Base-by-base conservation (phyloP, 148 eudicot species). In the Polygonum aviculare region DNA sequence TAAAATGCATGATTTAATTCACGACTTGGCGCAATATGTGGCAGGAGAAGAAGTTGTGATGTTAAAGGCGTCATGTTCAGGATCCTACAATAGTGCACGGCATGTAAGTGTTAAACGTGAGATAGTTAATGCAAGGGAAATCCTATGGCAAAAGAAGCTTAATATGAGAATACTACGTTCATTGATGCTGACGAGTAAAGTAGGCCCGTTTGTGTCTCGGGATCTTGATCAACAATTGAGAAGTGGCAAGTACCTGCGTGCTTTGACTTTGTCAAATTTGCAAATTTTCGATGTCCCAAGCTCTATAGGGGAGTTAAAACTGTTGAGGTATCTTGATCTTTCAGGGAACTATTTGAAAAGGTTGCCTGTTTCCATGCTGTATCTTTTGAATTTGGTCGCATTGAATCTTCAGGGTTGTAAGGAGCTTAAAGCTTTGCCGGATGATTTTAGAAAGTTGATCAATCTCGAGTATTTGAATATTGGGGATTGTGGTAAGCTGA, bases 1-100 rank as follows among this genome's bases (percentile, higher is more conserved):
- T 57, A 83, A 78, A 72, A 85, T 85, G 80, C 90, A 87, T n/a
- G 85, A 83, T 74, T 79, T 83, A 59, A 62, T 83, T 16, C 86
- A 85, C 67, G 90, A 85, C 77, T 82, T 87, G 19, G 90, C 90
- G 31, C 22, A 3, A 11, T 41, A 69, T 2, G 79, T 87, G 9
- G 84, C 82, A 0, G 75, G 79, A 15, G 41, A 55, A 0, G 86
- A 78, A 48, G n/a, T 2, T 10, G 40, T 19, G 18, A 55, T 12
- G 6, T n/a, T 48, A 7, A 38, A 65, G 3, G 18, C n/a, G 19
- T 19, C 65, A 19, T 57, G 33, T 0, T 8, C 31, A 0, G 12
- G 21, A 18, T 49, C 12, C 52, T 8, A 5, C 3, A 21, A 57
- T 7, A 19, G 12, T 19, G 33, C 65, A 4, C 65, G 65, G 7